Percentiles rank a stretch among this genome's conserved stretches.
Evolutionary conservation across 169 alveolate species (phyloP).

Genomic region (Eimeria necatrix): DNA sequence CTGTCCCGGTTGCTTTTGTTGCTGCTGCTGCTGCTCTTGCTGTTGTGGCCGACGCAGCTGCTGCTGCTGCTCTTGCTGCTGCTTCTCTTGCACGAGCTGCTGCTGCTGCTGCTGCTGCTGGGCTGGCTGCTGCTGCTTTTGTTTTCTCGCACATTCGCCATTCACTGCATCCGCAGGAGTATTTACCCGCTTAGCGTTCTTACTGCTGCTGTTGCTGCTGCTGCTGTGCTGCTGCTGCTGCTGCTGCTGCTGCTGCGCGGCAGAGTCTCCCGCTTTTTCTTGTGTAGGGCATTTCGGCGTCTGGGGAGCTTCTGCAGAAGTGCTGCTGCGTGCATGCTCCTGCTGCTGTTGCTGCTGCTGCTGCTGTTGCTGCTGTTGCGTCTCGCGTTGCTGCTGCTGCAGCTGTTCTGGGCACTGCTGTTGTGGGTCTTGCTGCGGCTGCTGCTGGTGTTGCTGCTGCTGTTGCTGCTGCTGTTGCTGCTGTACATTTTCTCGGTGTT

Average conservation of each 20-base stretch:
- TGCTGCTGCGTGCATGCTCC: no score
- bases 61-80: background rate
- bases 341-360: background rate
- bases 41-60: background rate
- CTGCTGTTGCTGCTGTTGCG: slow-evolving; percentile 7
- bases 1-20: background rate
- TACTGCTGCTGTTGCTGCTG: no score
- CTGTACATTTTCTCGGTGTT: background rate
- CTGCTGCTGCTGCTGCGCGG: background rate
- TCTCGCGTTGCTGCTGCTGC: no score
- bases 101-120: background rate
- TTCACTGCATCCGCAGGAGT: no score
- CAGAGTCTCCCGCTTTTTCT: no score
- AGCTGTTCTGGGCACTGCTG: no score
- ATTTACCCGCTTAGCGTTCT: no score
- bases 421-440: background rate
- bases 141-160: no score
- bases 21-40: background rate
- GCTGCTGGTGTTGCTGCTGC: background rate
- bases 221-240: background rate
- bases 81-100: background rate
- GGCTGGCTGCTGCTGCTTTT: background rate
- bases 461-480: background rate
- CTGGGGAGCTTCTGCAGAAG: no score
- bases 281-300: no score